Conservation (phyloP, 2,329 filamentous ascomycete genomes). For the Pseudocercospora macadamiae region DNA sequence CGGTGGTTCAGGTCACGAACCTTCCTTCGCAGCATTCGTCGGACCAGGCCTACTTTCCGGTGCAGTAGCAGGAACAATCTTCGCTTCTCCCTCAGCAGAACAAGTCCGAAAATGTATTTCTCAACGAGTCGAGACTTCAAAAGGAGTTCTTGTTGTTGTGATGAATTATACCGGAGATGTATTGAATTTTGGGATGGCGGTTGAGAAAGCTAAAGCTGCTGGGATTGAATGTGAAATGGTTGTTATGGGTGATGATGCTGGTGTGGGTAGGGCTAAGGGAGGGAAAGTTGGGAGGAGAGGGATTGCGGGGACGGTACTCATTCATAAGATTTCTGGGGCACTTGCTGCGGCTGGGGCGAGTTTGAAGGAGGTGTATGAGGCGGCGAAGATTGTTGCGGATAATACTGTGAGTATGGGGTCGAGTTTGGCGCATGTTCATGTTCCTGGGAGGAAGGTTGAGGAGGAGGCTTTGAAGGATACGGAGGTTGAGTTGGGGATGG, state of each 20-base stretch:
- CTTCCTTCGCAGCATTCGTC: conserved; percentile 83
- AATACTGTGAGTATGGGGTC: conserved; percentile 86
- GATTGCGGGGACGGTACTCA: conserved; percentile 86
- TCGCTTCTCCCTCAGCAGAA: conserved; percentile 78
- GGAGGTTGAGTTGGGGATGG: conserved; percentile 72
- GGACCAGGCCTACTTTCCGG: conserved; percentile 78
- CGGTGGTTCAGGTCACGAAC: conserved; percentile 88
- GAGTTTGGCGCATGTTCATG: conserved; percentile 87
- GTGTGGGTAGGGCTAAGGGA: conserved; percentile 76
- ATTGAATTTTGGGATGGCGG: conserved; percentile 89
- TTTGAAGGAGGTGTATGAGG: conserved; percentile 70
- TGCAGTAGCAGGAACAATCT: conserved; percentile 84
- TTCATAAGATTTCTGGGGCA: conserved; percentile 88
- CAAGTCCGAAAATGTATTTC: conserved; percentile 79
- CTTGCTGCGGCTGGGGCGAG: conserved; percentile 68
- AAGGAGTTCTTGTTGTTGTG: conserved; percentile 83
- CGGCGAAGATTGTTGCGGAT: conserved; percentile 70
- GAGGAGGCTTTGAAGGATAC: conserved; percentile 60
- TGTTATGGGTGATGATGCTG: conserved; percentile 88
- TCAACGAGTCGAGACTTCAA: conserved; percentile 68
- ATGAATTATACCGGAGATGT: conserved; percentile 74
- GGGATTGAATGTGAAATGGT: conserved; percentile 84
- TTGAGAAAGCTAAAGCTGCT: conserved; percentile 84
- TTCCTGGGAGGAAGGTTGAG: conserved; percentile 71
- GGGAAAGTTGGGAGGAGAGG: conserved; percentile 93